Base-by-base conservation (phyloP, 805 yeast species). In the Phaffomyces antillensis region DNA sequence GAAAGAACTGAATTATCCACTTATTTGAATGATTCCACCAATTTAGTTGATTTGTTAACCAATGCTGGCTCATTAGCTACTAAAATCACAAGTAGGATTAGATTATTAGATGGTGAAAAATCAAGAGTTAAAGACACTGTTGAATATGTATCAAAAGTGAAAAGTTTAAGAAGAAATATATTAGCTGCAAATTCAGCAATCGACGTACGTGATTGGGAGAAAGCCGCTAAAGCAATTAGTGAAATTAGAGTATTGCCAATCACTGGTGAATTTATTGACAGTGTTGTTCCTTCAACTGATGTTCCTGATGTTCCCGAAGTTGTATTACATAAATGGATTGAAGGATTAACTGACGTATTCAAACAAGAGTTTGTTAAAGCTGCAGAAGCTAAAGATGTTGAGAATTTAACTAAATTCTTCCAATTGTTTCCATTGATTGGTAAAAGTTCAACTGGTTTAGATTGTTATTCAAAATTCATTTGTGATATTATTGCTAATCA, bases 351-450 rank as follows among this genome's bases (percentile, higher is more conserved):
- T 6, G 59, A 60, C 1, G 64, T 78, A 3, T 88, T 90, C 55
- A 64, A 71, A 32, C 57, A 67, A 11, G 82, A 81, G 52, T 93
- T 93, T 63, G 73, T 73, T 39, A 71, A 71, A 36, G 95, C 96
- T 0, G 84, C 96, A 2, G 62, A 66, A 11, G 65, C 67, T 0
- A 77, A 76, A 43, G 79, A 87, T 53, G 86, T 86, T 44, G 80
- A 76, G 38, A 71, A 77, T 44, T 67, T 93, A 43, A 86, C 96
- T 0, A 71, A 80, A 45, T 86, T 81, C 60, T 93, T 91, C 67
- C 84, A 85, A 55, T 67, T 89, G 53, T 91, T 93, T 60, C 99
- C 99, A 11, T 68, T 90, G 43, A 81, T 93, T 36, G 86, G 86
- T 8, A 77, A 83, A 58, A 77, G 78, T 45, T 74, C 74, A 20